Percentiles rank a stretch among this genome's conserved stretches.
These are phyloP conservation scores for Chlorella ohadii DNA, from an alignment of 139 green algal species.

Conservation along the genomic window DNA sequence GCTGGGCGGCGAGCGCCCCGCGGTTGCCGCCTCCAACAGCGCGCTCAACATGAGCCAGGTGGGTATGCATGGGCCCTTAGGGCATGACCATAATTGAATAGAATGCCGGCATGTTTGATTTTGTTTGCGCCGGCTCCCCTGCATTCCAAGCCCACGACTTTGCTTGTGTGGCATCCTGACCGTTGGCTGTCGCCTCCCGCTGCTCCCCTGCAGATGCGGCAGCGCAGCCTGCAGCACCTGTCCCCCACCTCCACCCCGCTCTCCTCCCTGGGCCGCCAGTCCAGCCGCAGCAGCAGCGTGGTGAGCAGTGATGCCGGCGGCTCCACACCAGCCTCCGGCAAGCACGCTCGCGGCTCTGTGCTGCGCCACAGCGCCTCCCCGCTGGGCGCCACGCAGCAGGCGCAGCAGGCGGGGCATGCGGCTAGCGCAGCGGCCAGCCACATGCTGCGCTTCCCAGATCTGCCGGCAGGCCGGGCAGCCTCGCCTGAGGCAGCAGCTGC, in stretches of 20 bases:
- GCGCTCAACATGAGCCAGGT: background rate
- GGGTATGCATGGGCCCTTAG: no score
- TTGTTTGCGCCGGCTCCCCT: no score
- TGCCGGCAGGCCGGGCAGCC: background rate
- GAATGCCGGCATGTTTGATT: no score
- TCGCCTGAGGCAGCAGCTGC: background rate
- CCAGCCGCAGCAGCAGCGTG: conserved; percentile 10
- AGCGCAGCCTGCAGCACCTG: conserved; percentile 34
- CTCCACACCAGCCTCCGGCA: background rate
- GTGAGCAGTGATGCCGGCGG: background rate
- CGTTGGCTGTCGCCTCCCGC: no score
- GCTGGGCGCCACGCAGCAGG: background rate
- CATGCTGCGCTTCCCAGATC: background rate
- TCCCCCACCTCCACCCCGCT: conserved; percentile 35
- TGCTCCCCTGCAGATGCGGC: conserved; percentile 13
- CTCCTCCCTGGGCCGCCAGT: conserved; percentile 20
- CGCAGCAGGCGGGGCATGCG: background rate
- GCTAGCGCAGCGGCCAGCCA: background rate
- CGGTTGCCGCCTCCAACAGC: no score
- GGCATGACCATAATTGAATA: no score
- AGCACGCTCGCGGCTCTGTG: background rate
- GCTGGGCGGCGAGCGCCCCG: no score
- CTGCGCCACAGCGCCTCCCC: conserved; percentile 2
- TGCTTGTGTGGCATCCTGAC: no score
- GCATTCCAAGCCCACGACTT: no score